These are phyloP conservation scores for Coemansia sp. DNA, from an alignment of 371 early-diverging fungal species.

Conservation along the genomic window DNA sequence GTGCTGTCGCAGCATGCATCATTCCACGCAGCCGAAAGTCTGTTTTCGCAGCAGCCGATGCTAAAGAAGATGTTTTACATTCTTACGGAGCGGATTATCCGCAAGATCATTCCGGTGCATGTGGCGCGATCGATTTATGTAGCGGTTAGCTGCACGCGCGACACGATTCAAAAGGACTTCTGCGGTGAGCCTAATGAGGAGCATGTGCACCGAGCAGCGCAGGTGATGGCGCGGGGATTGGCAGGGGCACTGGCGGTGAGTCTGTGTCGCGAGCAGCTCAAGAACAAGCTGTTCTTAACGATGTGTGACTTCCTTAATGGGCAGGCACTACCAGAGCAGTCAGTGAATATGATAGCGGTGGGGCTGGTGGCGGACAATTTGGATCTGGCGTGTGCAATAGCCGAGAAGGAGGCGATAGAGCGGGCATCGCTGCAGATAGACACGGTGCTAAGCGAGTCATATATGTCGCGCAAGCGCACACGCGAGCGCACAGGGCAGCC, in stretches of 20 bases:
- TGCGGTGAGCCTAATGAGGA: constrained; percentile 89
- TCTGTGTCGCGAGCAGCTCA: constrained; percentile 91
- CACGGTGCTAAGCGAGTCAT: constrained; percentile 67
- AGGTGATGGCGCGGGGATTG: constrained; percentile 87
- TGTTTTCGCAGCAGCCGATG: constrained; percentile 76
- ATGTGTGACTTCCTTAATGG: constrained; percentile 75
- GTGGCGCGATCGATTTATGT: constrained; percentile 91
- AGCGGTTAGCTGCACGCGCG: constrained; percentile 85
- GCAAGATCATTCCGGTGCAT: constrained; percentile 82
- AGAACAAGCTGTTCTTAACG: constrained; percentile 77
- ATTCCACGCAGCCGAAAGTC: constrained; percentile 54
- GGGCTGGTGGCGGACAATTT: constrained; percentile 85
- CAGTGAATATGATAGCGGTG: constrained; percentile 78
- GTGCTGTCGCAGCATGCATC: constrained; percentile 52
- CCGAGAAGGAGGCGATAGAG: constrained; percentile 91
- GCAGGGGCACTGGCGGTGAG: constrained; percentile 84
- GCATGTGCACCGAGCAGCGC: constrained; percentile 88
- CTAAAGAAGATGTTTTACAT: constrained; percentile 80
- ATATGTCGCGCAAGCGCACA: constrained; percentile 73
- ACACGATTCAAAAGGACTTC: constrained; percentile 91
- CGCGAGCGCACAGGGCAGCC: constrained; percentile 87
- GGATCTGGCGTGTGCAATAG: constrained; percentile 85
- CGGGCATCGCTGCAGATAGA: constrained; percentile 87
- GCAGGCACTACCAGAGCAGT: constrained; percentile 74
- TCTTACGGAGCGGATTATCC: constrained; percentile 85